Conservation (phyloP, 148 eudicot species). For the Pharnaceum exiguum region DNA sequence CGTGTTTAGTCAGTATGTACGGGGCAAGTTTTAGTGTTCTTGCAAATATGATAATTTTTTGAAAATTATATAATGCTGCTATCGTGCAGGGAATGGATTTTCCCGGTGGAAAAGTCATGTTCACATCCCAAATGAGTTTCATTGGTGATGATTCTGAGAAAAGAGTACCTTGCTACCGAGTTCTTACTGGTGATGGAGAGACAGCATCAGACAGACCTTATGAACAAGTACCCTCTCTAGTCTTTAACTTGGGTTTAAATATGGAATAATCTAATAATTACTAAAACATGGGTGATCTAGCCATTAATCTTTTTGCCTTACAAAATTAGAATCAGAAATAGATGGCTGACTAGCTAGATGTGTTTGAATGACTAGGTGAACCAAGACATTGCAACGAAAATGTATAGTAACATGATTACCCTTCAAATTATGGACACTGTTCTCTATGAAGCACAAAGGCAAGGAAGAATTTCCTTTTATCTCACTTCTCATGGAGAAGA, state of each 20-base stretch:
- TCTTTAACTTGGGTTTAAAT: background rate
- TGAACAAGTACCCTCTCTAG: conserved; percentile 30
- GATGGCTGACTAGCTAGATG: too few species aligned
- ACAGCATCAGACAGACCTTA: conserved; percentile 6
- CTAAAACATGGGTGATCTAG: too few species aligned
- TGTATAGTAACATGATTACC: conserved; percentile 74
- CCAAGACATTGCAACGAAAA: conserved; percentile 59
- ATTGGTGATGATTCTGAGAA: conserved; percentile 35
- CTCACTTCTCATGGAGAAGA: conserved; percentile 74
- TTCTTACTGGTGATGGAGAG: conserved; percentile 58
- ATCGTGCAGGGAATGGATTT: conserved; percentile 52
- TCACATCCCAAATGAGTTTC: conserved; percentile 61
- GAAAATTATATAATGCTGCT: background rate
- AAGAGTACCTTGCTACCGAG: conserved; percentile 70
- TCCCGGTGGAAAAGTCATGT: conserved; percentile 75
- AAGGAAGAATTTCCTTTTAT: conserved; percentile 91
- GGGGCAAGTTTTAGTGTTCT: too few species aligned
- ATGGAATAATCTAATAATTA: background rate
- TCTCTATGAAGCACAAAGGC: conserved; percentile 85
- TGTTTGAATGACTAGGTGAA: conserved; percentile 50
- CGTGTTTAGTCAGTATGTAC: too few species aligned
- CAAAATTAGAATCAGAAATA: too few species aligned
- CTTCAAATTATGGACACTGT: conserved; percentile 83
- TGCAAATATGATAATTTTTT: too few species aligned
- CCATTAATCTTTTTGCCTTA: too few species aligned